Base-by-base conservation (phyloP, 768 basidiomycete species). In the Dendrothele bispora region DNA sequence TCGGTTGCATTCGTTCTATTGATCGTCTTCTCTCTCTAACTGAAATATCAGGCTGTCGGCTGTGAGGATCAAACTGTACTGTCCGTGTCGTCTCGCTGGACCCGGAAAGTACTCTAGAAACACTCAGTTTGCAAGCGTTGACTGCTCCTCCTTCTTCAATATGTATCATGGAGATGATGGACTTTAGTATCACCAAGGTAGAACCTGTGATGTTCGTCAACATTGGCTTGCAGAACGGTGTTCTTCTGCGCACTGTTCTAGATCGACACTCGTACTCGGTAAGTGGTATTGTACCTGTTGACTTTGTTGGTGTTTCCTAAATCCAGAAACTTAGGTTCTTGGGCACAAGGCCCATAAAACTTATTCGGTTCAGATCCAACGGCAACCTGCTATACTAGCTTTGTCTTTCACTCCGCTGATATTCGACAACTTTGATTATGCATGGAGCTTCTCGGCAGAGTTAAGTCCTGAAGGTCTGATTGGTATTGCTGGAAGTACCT, bases 1-100 rank as follows among this genome's bases (percentile, higher is more conserved):
- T 67, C 8, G 29, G 25, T 5, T 24, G 10, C 11, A 18, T 34
- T 36, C 22, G 17, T n/a, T n/a, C n/a, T n/a, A n/a, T n/a, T 47
- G 25, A 57, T 26, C 11, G 15, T 43, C 49, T 49, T 45, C 20
- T 39, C 22, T 25, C 35, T 50, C 7, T 60, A 4, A n/a, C 4
- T 30, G 2, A 5, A 22, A 14, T n/a, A n/a, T 14, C 28, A 97
- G 92, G 95, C 97, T 39, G 97, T 99, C 36, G 97, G 97, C 22
- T 99, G 97, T 61, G 97, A 98, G 64, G 97, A 99, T 57, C 94
- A 97, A 61, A 99, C 97, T 10, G n/a, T n/a, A n/a, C n/a, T n/a
- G 97, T 99, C 52, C 91, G 95, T 41, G 91, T 99, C 58, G 90
- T 99, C 51, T 98, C 97, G 4, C 73, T 99, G 46, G 97, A 98